Percentiles rank a stretch among this genome's conserved stretches.
Evolutionary conservation across 352 stramenopile species (phyloP).

Genomic region (Phytophthora pini): DNA sequence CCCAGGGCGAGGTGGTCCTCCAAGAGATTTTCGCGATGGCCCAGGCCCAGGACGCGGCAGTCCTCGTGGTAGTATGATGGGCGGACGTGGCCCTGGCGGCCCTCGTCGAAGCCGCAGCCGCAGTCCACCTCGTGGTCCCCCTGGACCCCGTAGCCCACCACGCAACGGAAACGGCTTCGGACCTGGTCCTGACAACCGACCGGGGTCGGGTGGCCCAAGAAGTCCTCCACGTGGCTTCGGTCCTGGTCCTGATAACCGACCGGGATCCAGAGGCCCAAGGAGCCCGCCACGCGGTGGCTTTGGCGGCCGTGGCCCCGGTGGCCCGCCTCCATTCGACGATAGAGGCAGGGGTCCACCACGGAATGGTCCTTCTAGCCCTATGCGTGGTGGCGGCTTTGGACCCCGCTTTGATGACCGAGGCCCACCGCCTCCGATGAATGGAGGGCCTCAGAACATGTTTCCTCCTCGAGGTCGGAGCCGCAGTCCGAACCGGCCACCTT

Average conservation of each 20-base stretch:
- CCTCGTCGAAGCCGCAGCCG: slow-evolving; percentile 35
- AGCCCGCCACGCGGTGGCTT: slow-evolving; percentile 35
- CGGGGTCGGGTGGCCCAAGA: slow-evolving; percentile 11
- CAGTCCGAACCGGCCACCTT: slow-evolving; percentile 41
- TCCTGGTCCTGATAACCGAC: slow-evolving; percentile 12
- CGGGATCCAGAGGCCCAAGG: slow-evolving; percentile 10
- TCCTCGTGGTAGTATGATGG: slow-evolving; percentile 34
- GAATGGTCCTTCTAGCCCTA: slow-evolving; percentile 32
- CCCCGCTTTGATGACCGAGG: slow-evolving; percentile 46
- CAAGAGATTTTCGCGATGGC: slow-evolving; percentile 37
- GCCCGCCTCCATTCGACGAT: slow-evolving; percentile 27
- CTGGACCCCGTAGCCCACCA: slow-evolving; percentile 19
- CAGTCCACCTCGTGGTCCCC: slow-evolving; percentile 20
- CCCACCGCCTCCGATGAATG: slow-evolving; percentile 32
- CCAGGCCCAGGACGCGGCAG: slow-evolving; percentile 29
- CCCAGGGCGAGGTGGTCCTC: slow-evolving; percentile 26
- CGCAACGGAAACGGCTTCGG: slow-evolving; percentile 33
- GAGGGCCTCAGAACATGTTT: slow-evolving; percentile 38
- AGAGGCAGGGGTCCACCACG: slow-evolving; percentile 28
- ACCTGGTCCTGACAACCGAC: slow-evolving; percentile 16
- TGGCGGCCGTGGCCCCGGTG: slow-evolving; percentile 21
- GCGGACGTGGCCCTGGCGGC: slow-evolving; percentile 23
- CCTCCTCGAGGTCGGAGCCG: slow-evolving; percentile 48
- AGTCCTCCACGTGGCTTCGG: slow-evolving; percentile 1
- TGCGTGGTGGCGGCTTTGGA: slow-evolving; percentile 35